Base-by-base conservation (phyloP, 2,329 filamentous ascomycete species). In the Fusarium agapanthi region DNA sequence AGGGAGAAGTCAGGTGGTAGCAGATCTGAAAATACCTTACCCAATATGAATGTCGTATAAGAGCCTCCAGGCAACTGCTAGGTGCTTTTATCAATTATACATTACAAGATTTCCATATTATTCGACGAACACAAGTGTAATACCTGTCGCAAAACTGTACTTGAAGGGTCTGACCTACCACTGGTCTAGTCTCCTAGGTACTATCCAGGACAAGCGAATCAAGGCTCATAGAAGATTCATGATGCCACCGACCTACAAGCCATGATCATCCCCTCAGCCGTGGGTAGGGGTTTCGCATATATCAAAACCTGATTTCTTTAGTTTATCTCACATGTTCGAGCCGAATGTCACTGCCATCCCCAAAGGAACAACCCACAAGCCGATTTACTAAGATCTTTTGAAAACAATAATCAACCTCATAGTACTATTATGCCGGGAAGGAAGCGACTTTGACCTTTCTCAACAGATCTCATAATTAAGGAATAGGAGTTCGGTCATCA, bases 251-350 rank as follows among this genome's bases (percentile, higher is more conserved):
- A 34, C 32, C 34, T 20, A 45, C 44, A n/a, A 69, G 41, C 50
- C 67, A 65, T 61, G 66, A 72, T 73, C 54, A 61, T 60, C 43
- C 45, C 50, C 50, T 71, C 51, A 38, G 54, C 48, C 56, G 38
- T 60, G 32, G 55, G 30, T 62, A 63, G 56, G 55, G 54, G 57
- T 57, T 53, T 72, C 30, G 45, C 22, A 48, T 18, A 61, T 37
- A 26, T 12, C 48, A 53, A 26, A 13, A 26, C 34, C 24, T 66
- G 12, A n/a, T 44, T 43, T 53, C n/a, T 41, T 51, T 50, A 34
- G 35, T 32, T 45, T 34, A 37, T 61, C 65, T 67, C 47, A 54
- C 44, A 58, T 40, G 41, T 47, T 54, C 59, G 57, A 69, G 64
- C 64, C 54, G 44, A 54, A 45, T 35, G 30, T 44, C 22, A 34